Evolutionary conservation across 306 rosid genomes (phyloP), one percentile per base, ranked within the genome.

Genomic region (Corylus heterophylla): DNA sequence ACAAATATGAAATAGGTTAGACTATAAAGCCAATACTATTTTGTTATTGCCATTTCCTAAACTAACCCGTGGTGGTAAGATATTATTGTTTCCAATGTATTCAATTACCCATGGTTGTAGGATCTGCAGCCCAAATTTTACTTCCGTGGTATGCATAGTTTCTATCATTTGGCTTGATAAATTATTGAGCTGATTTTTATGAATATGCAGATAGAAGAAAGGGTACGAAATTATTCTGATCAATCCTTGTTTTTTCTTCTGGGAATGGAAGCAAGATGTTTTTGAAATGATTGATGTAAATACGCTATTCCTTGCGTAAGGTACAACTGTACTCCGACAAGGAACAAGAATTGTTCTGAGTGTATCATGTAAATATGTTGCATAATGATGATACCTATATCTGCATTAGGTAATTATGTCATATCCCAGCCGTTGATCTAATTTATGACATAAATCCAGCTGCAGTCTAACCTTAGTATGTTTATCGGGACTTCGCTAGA

Each of bases 131-230:
- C n/a, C 11, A 52, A 13, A 17, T 52, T 52, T 17, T 52, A 42
- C 8, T 42, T 16, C 7, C 3, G 58, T 16, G 5, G 58, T 52
- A 52, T 17, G 18, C 58, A 13, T 16, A 12, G n/a, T 52, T 52
- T 52, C n/a, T 52, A 5, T 52, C n/a, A 52, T 4, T 52, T 14
- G 5, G 58, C 3, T 11, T 13, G 29, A 59, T 25, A 59, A 22
- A 25, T 59, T 59, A 25, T 59, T 25, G 12, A 3, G 25, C 35
- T 20, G 7, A 59, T 4, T 25, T 20, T 3, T 6, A 5, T 59
- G 37, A 59, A 59, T 59, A 9, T 59, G 66, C 66, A 59, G 66
- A 37, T 59, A 59, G 66, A 59, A 25, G 66, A 59, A 58, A 59
- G 17, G 35, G 66, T 59, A 25, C 3, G 0, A 59, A 59, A 59